These are phyloP conservation scores for Hippophae gyantsensis DNA, from an alignment of 306 rosid genomes.

Conservation along the genomic window DNA sequence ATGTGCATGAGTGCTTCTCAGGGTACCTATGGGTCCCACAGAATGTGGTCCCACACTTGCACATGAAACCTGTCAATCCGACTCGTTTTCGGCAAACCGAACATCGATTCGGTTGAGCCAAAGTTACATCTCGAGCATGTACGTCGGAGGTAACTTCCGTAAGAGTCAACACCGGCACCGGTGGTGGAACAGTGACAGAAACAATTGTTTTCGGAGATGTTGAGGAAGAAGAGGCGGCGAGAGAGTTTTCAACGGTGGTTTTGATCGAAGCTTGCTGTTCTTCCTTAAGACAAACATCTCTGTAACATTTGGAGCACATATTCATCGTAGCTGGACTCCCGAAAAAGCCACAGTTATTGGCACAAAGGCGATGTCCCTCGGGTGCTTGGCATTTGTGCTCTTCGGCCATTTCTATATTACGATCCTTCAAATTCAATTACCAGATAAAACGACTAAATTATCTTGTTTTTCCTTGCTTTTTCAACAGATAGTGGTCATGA, in stretches of 20 bases:
- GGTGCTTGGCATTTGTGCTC: slow-evolving; percentile 83
- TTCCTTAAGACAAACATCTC: slow-evolving; percentile 46
- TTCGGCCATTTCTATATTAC: slow-evolving; percentile 53
- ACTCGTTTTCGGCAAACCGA: slow-evolving; percentile 58
- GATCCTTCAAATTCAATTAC: too few relatives aligned
- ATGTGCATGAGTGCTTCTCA: slow-evolving; percentile 74
- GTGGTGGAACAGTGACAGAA: slow-evolving; percentile 9
- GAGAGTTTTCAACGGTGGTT: slow-evolving; percentile 69
- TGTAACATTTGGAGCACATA: slow-evolving; percentile 85
- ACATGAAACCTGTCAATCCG: slow-evolving; percentile 74
- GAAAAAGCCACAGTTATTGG: slow-evolving; percentile 89
- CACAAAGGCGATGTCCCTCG: slow-evolving; percentile 76
- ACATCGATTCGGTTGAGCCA: slow-evolving; percentile 50
- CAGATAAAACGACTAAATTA: too few relatives aligned
- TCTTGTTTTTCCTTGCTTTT: too few relatives aligned
- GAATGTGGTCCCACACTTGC: slow-evolving; percentile 68
- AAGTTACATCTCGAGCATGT: neutral
- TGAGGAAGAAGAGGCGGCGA: slow-evolving; percentile 24
- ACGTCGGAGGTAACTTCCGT: slow-evolving; percentile 16
- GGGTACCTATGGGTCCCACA: slow-evolving; percentile 91
- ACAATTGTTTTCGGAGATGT: slow-evolving; percentile 4
- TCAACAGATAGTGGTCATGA: too few relatives aligned
- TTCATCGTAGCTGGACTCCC: slow-evolving; percentile 85
- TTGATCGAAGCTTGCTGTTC: slow-evolving; percentile 66
- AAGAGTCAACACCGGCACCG: slow-evolving; percentile 12